phyloP scores from a whole-genome alignment of 176 grass and related monocot genomes.

The Triticum turgidum region DNA sequence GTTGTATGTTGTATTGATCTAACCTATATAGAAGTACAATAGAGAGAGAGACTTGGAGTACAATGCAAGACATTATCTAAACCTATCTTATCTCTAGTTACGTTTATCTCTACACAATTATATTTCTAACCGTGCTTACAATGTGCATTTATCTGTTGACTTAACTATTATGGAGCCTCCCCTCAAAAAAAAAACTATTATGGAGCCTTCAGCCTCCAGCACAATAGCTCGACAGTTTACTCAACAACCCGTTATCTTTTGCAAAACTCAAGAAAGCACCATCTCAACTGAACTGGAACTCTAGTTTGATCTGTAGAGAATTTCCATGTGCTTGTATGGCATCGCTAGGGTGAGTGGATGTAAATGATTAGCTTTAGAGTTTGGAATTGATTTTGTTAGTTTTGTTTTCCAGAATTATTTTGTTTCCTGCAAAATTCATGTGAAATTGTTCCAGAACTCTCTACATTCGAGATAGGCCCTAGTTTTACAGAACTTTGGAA shows the following conservation, averaged over 20 bases:
- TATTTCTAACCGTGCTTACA: background rate
- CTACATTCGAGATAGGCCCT: background rate
- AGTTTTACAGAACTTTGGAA: background rate
- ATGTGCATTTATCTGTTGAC: conserved; percentile 7
- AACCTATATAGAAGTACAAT: no score
- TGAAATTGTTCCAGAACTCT: background rate
- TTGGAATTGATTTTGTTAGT: background rate
- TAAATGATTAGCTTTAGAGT: background rate
- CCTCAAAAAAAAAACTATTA: background rate
- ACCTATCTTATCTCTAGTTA: no score
- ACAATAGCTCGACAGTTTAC: background rate
- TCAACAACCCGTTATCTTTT: background rate
- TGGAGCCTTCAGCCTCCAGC: background rate
- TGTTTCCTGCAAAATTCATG: background rate
- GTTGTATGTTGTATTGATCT: no score
- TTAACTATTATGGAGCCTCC: background rate
- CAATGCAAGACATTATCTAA: no score
- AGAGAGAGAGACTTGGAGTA: no score
- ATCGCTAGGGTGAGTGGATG: background rate
- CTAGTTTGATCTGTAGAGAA: background rate
- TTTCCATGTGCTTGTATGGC: background rate
- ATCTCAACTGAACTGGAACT: background rate
- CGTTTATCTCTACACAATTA: no score
- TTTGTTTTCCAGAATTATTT: background rate
- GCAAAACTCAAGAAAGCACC: background rate